Evolutionary conservation across 176 grass and related monocot genomes (phyloP).

Genomic region (Triticum timopheevii): DNA sequence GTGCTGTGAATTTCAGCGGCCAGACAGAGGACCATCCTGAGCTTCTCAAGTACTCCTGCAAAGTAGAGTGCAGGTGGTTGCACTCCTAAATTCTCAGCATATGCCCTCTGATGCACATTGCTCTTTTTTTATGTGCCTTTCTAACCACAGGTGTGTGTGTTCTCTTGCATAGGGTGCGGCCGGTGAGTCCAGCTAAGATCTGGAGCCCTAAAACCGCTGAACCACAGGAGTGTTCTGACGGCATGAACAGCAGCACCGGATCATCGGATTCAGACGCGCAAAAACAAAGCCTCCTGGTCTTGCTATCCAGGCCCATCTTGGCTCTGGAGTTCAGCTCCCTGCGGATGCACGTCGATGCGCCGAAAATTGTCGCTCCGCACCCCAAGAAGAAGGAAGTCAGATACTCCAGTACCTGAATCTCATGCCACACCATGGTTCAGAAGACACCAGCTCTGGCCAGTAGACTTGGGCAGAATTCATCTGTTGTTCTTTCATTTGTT

Average conservation of each 20-base stretch:
- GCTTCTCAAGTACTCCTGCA: slow-evolving; percentile 91
- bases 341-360: slow-evolving; percentile 78
- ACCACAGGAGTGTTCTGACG: slow-evolving; percentile 17
- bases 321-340: slow-evolving; percentile 85
- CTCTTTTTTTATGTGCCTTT: not conserved
- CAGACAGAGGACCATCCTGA: slow-evolving; percentile 68
- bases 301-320: slow-evolving; percentile 79
- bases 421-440: not conserved
- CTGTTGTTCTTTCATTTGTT: not conserved
- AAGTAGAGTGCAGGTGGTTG: slow-evolving; percentile 79
- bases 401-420: slow-evolving; percentile 48
- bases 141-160: not conserved
- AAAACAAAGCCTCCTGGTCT: slow-evolving; percentile 52
- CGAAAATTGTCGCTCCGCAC: slow-evolving; percentile 29
- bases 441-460: slow-evolving; percentile 4
- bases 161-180: slow-evolving; percentile 55
- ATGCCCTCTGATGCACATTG: not conserved
- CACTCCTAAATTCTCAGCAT: not conserved
- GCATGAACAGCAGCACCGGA: not conserved
- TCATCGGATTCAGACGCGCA: slow-evolving; percentile 34
- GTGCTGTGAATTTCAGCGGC: slow-evolving; percentile 68
- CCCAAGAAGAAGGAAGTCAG: slow-evolving; percentile 50
- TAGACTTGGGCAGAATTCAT: not conserved
- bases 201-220: slow-evolving; percentile 41
- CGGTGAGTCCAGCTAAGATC: slow-evolving; percentile 61